phyloP scores from a whole-genome alignment of 192 early-diverging fungal genomes.

The Dissophora ornata region DNA sequence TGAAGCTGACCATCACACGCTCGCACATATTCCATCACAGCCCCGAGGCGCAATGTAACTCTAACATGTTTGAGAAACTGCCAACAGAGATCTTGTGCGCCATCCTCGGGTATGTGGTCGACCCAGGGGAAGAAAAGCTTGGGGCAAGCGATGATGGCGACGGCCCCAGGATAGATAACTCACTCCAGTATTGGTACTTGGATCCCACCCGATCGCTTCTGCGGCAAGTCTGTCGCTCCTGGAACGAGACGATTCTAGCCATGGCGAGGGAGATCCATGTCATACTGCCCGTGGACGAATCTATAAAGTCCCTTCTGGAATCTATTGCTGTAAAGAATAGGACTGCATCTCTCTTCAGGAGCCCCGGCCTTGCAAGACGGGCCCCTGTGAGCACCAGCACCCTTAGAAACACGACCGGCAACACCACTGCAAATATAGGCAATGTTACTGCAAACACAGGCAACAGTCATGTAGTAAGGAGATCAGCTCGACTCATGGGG shows the following conservation, averaged over 20 bases:
- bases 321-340: not conserved
- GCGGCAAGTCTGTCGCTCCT: conserved; percentile 25
- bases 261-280: conserved; percentile 35
- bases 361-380: too few relatives aligned
- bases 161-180: conserved; percentile 14
- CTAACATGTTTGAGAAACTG: conserved; percentile 8
- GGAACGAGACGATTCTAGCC: conserved; percentile 24
- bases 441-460: too few relatives aligned
- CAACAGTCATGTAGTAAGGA: not conserved
- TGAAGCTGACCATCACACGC: too few relatives aligned
- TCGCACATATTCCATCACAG: not conserved
- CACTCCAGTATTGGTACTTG: conserved; percentile 19
- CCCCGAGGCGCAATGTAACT: not conserved
- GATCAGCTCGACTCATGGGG: not conserved
- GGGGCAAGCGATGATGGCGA: conserved; percentile 23
- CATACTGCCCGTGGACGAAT: conserved; percentile 20
- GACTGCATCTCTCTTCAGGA: not conserved
- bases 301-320: conserved; percentile 3
- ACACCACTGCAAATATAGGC: too few relatives aligned
- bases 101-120: conserved; percentile 15
- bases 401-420: too few relatives aligned
- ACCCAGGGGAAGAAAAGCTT: not conserved
- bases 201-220: conserved; percentile 11
- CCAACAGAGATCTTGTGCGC: conserved; percentile 28
- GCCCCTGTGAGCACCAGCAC: too few relatives aligned